Percentiles rank a stretch among this genome's conserved stretches.
Evolutionary conservation across 495 filamentous ascomycete species (phyloP).

Genomic region (Aspergillus leporis): DNA sequence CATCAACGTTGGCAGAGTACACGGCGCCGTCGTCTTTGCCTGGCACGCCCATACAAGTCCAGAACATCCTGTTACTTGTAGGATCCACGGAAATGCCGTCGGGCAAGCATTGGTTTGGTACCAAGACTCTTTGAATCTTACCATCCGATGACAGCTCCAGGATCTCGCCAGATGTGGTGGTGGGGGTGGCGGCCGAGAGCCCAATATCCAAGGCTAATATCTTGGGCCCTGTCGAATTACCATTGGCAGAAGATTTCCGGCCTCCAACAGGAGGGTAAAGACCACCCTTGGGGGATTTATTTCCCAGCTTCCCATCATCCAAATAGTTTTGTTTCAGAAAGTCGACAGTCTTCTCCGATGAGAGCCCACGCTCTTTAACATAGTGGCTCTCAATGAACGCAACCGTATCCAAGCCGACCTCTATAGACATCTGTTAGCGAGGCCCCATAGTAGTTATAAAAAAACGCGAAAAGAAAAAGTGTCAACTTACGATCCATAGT

Average conservation of each 20-base stretch:
- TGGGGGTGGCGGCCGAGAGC: conserved; percentile 20
- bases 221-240: conserved; percentile 3
- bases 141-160: conserved; percentile 23
- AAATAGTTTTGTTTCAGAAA: conserved; percentile 45
- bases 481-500: conserved; percentile 35
- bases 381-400: conserved; percentile 44
- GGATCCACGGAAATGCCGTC: conserved; percentile 47
- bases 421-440: conserved; percentile 19
- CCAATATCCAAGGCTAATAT: conserved; percentile 32
- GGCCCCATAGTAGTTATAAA: not conserved
- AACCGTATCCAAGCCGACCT: conserved; percentile 55
- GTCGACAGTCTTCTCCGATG: conserved; percentile 32
- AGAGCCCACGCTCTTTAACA: conserved; percentile 45
- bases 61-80: conserved; percentile 41
- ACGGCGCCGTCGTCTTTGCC: conserved; percentile 44
- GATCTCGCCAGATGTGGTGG: conserved; percentile 22
- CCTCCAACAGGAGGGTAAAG: conserved; percentile 22
- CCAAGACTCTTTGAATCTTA: conserved; percentile 20
- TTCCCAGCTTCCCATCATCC: conserved; percentile 35
- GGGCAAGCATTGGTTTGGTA: conserved; percentile 35
- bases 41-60: conserved; percentile 52
- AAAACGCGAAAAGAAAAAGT: not conserved
- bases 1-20: conserved; percentile 40
- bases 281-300: conserved; percentile 27
- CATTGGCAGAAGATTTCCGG: not conserved